Evolutionary conservation across 192 early-diverging fungal genomes (phyloP).

Genomic region (Linnemannia hyalina): DNA sequence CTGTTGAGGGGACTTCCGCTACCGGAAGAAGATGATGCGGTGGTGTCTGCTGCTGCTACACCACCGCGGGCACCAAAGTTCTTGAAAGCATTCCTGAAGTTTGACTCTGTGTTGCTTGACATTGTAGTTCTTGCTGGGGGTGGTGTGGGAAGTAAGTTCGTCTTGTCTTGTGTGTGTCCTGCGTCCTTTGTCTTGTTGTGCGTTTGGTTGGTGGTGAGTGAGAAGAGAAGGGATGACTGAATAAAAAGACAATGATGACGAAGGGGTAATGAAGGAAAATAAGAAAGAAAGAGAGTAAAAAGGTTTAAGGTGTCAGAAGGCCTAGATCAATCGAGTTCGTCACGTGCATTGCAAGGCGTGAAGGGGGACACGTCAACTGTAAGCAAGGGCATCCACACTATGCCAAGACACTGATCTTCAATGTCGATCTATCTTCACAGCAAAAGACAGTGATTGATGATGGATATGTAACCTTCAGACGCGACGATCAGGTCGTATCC

Average conservation of each 20-base stretch:
- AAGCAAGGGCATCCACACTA: too few relatives aligned
- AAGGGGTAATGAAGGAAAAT: not conserved
- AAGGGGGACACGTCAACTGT: too few relatives aligned
- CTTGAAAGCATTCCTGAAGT: slow-evolving; percentile 62
- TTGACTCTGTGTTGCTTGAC: slow-evolving; percentile 61
- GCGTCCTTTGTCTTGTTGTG: not conserved
- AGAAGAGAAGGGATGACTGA: not conserved
- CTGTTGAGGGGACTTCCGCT: slow-evolving; percentile 15
- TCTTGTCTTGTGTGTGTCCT: too few relatives aligned
- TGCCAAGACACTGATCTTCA: too few relatives aligned
- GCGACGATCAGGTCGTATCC: not conserved
- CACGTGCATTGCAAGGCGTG: not conserved
- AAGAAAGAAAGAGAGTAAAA: not conserved
- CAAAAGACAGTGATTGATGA: too few relatives aligned
- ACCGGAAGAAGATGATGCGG: slow-evolving; percentile 6
- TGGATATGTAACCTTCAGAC: too few relatives aligned
- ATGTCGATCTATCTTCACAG: too few relatives aligned
- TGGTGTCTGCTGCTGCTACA: slow-evolving; percentile 18
- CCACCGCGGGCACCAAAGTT: slow-evolving; percentile 58
- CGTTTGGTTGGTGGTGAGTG: not conserved
- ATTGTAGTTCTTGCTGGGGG: slow-evolving; percentile 19
- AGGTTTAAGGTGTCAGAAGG: not conserved
- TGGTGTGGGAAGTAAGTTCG: not conserved
- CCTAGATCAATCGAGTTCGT: not conserved
- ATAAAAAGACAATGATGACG: not conserved